Base-by-base conservation (phyloP, 768 basidiomycete species). In the Calocybe cyanea region DNA sequence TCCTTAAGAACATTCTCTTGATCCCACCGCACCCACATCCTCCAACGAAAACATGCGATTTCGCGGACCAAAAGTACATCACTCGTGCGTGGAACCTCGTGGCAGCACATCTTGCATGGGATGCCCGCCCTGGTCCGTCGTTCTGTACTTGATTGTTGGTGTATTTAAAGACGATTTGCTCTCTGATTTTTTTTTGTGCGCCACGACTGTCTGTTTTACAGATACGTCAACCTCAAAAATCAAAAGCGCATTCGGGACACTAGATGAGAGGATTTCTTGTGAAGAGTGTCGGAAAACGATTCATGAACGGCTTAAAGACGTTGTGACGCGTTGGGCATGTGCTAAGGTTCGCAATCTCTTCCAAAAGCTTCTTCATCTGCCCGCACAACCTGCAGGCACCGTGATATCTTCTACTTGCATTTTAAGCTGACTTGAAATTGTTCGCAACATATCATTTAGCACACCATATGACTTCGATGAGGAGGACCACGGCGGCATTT, bases 21-120 rank as follows among this genome's bases (percentile, higher is more conserved):
- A n/a, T 32, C 9, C 31, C 31, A 8, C 31, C 31, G 31, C 31
- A 32, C 31, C 31, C 31, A 8, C 31, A 32, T n/a, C n/a, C 31
- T 8, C 31, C 31, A 8, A 32, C 31, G n/a, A 32, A 32, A 32
- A 8, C 8, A 8, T 32, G 31, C 44, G 51, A 48, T 24, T 63
- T 63, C 41, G 33, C 10, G 0, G 61, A 65, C 13, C 71, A 70
- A 56, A 65, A 63, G 41, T 59, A 56, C n/a, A 36, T 71, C n/a
- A 57, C 51, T 14, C 56, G 69, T 13, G 64, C 67, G 4, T 72
- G 71, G 71, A 59, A 62, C 4, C 51, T 70, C 2, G 61, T 61
- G 2, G 51, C 65, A 7, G 63, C 69, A 0, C 60, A 62, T 51
- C 46, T 70, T 2, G 59, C 58, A 10, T 71, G 68, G 69, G 67